phyloP scores from a whole-genome alignment of 176 grass and related monocot species.

The Oryza officinalis region DNA sequence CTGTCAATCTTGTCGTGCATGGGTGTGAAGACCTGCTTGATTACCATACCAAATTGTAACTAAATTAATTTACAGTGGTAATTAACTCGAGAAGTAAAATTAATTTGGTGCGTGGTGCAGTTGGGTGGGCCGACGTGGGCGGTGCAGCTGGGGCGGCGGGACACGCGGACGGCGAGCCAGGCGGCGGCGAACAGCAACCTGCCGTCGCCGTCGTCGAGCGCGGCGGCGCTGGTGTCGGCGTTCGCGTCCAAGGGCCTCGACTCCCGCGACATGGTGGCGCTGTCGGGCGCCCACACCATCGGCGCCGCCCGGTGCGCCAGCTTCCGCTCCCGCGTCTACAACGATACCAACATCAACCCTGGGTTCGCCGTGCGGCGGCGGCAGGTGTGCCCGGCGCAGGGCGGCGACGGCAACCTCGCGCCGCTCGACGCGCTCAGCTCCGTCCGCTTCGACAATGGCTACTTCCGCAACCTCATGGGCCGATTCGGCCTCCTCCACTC shows the following conservation, averaged over 20 bases:
- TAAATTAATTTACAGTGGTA: not conserved
- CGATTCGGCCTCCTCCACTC: conserved; percentile 61
- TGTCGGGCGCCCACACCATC: conserved; percentile 89
- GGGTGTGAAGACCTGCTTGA: not conserved
- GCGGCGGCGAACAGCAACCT: conserved; percentile 77
- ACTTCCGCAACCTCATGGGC: conserved; percentile 55
- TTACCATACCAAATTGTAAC: not conserved
- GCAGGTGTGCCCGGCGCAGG: conserved; percentile 34
- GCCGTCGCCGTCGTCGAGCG: conserved; percentile 46
- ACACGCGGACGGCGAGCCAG: conserved; percentile 67
- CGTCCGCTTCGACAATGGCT: conserved; percentile 64
- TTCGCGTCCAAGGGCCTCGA: conserved; percentile 67
- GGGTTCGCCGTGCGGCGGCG: conserved; percentile 38
- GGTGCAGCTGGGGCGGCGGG: conserved; percentile 63
- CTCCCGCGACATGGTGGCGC: conserved; percentile 72
- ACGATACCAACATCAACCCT: conserved; percentile 62
- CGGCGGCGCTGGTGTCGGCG: conserved; percentile 39
- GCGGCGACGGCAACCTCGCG: conserved; percentile 53
- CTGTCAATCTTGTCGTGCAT: not conserved
- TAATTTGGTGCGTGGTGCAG: conserved; percentile 17
- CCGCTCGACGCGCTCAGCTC: conserved; percentile 55
- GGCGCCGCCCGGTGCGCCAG: conserved; percentile 60
- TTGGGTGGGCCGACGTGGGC: conserved; percentile 75
- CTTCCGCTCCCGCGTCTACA: conserved; percentile 75
- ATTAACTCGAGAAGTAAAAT: not conserved